Percentiles rank a stretch among this genome's conserved stretches.
Evolutionary conservation across 108 stramenopile genomes (phyloP).

Genomic region (Cyclotella choctawhatcheeana): DNA sequence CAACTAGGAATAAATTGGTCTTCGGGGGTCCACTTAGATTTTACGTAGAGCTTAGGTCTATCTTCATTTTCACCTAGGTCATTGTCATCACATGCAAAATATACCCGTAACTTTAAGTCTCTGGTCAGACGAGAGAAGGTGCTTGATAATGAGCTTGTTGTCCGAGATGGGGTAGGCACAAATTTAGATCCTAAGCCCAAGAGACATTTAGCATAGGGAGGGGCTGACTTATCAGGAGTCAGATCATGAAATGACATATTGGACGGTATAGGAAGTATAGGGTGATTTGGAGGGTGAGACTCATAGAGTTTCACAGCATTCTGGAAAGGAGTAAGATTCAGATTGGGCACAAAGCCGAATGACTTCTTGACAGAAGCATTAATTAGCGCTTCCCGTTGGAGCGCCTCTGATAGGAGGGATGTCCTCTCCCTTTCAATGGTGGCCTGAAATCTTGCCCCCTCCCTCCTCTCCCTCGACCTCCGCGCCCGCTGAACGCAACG

Average conservation of each 20-base stretch:
- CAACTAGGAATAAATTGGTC: too few species aligned
- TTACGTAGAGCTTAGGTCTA: too few species aligned
- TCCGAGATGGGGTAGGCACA: background rate
- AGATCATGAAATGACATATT: conserved; percentile 10
- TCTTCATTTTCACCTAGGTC: conserved; percentile 3
- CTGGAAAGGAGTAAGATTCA: background rate
- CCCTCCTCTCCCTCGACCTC: too few species aligned
- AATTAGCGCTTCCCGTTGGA: too few species aligned
- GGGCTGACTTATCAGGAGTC: background rate
- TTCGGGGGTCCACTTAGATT: too few species aligned
- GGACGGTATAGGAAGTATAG: background rate
- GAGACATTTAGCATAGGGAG: background rate
- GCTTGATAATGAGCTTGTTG: background rate
- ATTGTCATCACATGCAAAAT: background rate
- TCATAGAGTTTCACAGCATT: background rate
- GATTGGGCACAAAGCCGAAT: background rate
- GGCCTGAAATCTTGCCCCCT: too few species aligned
- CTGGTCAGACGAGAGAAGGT: too few species aligned
- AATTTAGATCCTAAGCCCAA: conserved; percentile 4
- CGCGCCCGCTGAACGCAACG: too few species aligned
- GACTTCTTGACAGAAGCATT: background rate
- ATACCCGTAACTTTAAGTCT: too few species aligned
- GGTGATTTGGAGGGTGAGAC: background rate
- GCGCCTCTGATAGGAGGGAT: too few species aligned
- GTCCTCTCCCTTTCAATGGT: too few species aligned